Percentiles rank a stretch among this genome's conserved stretches.
These are phyloP conservation scores for Trichomonascus vanleenenianus DNA, from an alignment of 805 yeast species.

Conservation along the genomic window DNA sequence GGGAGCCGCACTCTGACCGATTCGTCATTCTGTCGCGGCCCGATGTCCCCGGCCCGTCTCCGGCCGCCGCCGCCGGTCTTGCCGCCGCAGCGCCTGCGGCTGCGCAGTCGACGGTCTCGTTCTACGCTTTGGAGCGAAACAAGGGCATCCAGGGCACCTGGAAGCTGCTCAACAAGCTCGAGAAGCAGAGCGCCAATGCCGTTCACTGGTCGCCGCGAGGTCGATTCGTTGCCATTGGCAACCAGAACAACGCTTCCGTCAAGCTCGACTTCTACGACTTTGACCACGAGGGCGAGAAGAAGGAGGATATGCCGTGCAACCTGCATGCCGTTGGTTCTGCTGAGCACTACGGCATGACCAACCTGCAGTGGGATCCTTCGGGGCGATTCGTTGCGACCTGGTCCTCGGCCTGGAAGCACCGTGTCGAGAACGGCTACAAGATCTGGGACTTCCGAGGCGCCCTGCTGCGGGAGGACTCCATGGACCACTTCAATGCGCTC, in stretches of 20 bases:
- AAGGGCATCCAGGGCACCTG: conserved; percentile 48
- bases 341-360: conserved; percentile 71
- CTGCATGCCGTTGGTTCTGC: conserved; percentile 56
- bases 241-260: conserved; percentile 34
- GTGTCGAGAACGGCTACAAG: conserved; percentile 85
- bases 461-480: conserved; percentile 61
- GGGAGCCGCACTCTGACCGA: conserved; percentile 93
- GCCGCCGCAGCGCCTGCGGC: conserved; percentile 19
- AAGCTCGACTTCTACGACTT: conserved; percentile 81
- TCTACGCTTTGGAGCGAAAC: conserved; percentile 71
- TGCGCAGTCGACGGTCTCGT: conserved; percentile 51
- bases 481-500: conserved; percentile 81
- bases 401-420: conserved; percentile 81
- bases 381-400: conserved; percentile 86
- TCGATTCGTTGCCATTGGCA: conserved; percentile 60
- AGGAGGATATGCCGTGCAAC: conserved; percentile 39
- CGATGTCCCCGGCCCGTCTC: conserved; percentile 26
- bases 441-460: conserved; percentile 80
- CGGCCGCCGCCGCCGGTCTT: conserved; percentile 33
- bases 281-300: conserved; percentile 60
- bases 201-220: conserved; percentile 90
- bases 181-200: conserved; percentile 60
- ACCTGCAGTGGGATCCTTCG: conserved; percentile 89
- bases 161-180: conserved; percentile 50
- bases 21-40: conserved; percentile 60